These are phyloP conservation scores for Firmiana major DNA, from an alignment of 345 rosid genomes.

Conservation along the genomic window DNA sequence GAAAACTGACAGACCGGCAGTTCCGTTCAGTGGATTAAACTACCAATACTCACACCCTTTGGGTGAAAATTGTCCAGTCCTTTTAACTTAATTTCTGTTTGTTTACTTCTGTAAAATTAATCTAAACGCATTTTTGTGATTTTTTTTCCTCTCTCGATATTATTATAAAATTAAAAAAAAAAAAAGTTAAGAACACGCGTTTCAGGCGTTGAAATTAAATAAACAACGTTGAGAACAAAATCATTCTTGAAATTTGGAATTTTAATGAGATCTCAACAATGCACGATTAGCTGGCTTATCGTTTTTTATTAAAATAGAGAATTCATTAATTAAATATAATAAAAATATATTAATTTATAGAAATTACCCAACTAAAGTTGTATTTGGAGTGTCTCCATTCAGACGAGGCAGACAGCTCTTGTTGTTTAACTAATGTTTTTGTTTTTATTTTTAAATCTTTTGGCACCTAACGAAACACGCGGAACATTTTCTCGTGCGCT, in stretches of 20 bases:
- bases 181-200: not conserved
- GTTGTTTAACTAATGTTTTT: not conserved
- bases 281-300: not conserved
- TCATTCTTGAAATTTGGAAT: not conserved
- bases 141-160: not conserved
- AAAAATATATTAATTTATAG: not conserved
- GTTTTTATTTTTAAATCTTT: not conserved
- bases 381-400: not conserved
- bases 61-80: too few species aligned
- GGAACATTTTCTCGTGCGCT: not conserved
- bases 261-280: not conserved
- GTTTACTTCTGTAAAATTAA: too few species aligned
- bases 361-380: not conserved
- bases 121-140: not conserved
- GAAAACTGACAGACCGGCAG: not conserved
- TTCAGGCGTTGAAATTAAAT: not conserved
- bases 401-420: not conserved
- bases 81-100: too few species aligned
- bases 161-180: not conserved
- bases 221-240: not conserved
- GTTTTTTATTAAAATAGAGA: not conserved
- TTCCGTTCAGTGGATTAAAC: not conserved
- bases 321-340: not conserved
- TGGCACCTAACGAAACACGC: not conserved
- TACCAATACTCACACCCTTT: too few species aligned